Evolutionary conservation across 176 grass and related monocot genomes (phyloP), one percentile per base, ranked within the genome.

Genomic region (Lolium multiflorum): DNA sequence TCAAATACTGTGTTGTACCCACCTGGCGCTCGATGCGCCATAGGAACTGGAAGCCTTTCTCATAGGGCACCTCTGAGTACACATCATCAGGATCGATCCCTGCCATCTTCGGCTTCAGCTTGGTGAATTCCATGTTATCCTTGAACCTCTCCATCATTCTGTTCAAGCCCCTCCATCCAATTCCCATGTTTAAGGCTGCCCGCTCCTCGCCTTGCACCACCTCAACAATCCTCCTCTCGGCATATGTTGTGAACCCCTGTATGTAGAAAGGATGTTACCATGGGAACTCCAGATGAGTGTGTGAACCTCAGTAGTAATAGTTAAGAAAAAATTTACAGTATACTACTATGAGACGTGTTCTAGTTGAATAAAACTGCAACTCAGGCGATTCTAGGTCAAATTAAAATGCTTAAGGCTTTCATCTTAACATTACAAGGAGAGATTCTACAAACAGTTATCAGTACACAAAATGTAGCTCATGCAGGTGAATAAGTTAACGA

Each of bases 21-120:
- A 98, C 96, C 93, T 98, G 83, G 0, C 96, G 96, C 85, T 98
- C 96, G 2, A 98, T 98, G 46, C 93, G 88, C 96, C 93, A 98
- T 52, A 98, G 88, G 58, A 98, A 98, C 74, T 98, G 96, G 87
- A 94, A 98, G 0, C 96, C 96, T 89, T 98, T 98, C 88, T 98
- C 96, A 38, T 98, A 98, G 6, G 96, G 96, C 51, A 98, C 92
- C 89, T 91, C 57, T 16, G 96, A 98, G 74, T 98, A 88, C 37
- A 98, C 90, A 68, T 92, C 94, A 68, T 98, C 97, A 38, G 97
- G 97, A 55, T 96, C 92, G 62, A 98, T 84, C 25, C 94, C 97
- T 82, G 83, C 92, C 58, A 98, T 92, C 8, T 92, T 96, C 0
- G 97, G 93, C 57, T 98, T 98, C 79, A 98, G 85, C 68, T 98